These are phyloP conservation scores for Saccharomycopsis guyanensis DNA, from an alignment of 805 yeast species.

Conservation along the genomic window DNA sequence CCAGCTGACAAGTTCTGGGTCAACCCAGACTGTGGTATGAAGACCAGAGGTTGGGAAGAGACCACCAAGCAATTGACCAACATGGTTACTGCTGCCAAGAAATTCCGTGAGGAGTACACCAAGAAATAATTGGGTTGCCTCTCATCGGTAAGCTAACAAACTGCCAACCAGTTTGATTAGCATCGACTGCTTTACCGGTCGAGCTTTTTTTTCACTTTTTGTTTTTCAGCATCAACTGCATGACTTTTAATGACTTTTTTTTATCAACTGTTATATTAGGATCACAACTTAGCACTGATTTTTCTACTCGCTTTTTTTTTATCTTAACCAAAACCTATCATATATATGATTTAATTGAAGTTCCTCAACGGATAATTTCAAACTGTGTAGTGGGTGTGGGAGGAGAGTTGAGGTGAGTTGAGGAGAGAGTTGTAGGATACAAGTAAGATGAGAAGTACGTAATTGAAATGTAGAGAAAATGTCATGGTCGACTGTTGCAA, in stretches of 20 bases:
- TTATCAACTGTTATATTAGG: not conserved
- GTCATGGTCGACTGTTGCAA: too few relatives aligned
- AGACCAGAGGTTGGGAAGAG: slow-evolving; percentile 99
- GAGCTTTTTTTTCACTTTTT: not conserved
- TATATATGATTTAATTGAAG: not conserved
- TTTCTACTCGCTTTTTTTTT: not conserved
- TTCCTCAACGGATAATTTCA: not conserved
- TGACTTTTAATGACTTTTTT: slow-evolving; percentile 5
- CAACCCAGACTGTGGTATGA: slow-evolving; percentile 99
- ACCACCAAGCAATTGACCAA: slow-evolving; percentile 89
- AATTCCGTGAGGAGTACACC: slow-evolving; percentile 62
- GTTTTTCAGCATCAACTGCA: slow-evolving; percentile 17
- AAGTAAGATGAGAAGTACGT: too few relatives aligned
- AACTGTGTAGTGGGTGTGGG: too few relatives aligned
- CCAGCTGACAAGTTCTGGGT: slow-evolving; percentile 99
- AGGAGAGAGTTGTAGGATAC: too few relatives aligned
- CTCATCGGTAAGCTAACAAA: not conserved
- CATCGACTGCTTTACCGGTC: not conserved
- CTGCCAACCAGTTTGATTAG: not conserved
- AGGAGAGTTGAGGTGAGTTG: too few relatives aligned
- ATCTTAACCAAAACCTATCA: too few relatives aligned
- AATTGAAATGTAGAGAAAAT: too few relatives aligned
- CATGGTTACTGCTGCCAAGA: slow-evolving; percentile 99
- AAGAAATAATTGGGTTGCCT: slow-evolving; percentile 1
- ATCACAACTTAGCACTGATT: not conserved